Conservation (phyloP, 768 basidiomycete genomes). For the Boletus reticuloceps region DNA sequence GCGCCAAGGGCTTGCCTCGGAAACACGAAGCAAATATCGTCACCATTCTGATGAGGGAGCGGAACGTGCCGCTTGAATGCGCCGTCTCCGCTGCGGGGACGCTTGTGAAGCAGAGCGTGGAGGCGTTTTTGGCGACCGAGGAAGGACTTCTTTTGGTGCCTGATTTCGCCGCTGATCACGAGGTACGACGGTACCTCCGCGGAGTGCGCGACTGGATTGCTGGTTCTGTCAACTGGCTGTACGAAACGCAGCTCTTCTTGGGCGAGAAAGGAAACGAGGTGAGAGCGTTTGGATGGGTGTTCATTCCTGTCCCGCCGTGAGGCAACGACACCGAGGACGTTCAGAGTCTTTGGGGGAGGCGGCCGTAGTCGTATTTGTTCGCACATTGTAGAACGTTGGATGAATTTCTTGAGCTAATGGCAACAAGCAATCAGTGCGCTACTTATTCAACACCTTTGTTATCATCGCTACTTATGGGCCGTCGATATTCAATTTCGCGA, state of each 20-base stretch:
- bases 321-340: background rate
- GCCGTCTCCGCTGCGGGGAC: conserved; percentile 32
- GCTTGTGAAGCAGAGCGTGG: conserved; percentile 27
- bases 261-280: conserved; percentile 57
- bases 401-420: conserved; percentile 13
- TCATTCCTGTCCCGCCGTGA: conserved; percentile 33
- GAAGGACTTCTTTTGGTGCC: conserved; percentile 17
- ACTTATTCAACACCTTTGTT: too few species aligned
- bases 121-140: conserved; percentile 27
- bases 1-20: conserved; percentile 43
- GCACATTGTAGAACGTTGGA: background rate
- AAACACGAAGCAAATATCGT: conserved; percentile 45
- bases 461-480: too few species aligned
- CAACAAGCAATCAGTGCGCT: background rate
- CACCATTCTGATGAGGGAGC: conserved; percentile 44
- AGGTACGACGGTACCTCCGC: conserved; percentile 41
- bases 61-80: conserved; percentile 45
- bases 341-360: background rate
- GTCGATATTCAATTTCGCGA: too few species aligned
- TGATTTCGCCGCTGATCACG: conserved; percentile 16
- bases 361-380: conserved; percentile 1
- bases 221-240: conserved; percentile 62
- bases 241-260: conserved; percentile 61
- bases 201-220: conserved; percentile 54
- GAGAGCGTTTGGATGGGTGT: conserved; percentile 62